A percentile compares a stretch with the other conserved stretches of the same genome.
These are phyloP conservation scores for Epipyxis sp. DNA, from an alignment of 108 stramenopile genomes.

Conservation along the genomic window DNA sequence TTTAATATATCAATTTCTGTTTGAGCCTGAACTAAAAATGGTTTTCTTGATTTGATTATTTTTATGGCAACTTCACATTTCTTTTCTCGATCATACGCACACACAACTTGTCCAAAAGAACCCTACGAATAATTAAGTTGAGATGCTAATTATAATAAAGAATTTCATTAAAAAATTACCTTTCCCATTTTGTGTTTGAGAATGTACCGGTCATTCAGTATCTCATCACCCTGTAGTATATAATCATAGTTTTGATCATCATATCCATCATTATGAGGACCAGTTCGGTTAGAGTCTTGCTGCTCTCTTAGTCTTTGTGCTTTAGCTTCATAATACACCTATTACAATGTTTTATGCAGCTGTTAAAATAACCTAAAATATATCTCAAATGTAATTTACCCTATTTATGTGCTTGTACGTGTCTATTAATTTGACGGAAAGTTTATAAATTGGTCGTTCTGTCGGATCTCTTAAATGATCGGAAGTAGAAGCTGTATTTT, in stretches of 20 bases:
- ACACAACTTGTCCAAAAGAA: conserved; percentile 88
- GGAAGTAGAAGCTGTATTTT: too few relatives aligned
- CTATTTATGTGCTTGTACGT: conserved; percentile 90
- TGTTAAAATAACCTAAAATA: background rate
- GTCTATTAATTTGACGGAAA: conserved; percentile 79
- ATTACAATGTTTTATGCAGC: background rate
- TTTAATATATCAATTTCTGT: conserved; percentile 88
- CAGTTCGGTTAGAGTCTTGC: conserved; percentile 3
- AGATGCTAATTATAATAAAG: background rate
- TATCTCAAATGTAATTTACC: background rate
- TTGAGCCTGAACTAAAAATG: conserved; percentile 90
- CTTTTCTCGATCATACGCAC: conserved; percentile 58
- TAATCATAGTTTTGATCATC: conserved; percentile 98
- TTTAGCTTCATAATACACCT: conserved; percentile 32
- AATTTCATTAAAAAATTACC: background rate
- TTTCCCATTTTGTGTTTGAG: conserved; percentile 92
- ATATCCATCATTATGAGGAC: conserved; percentile 71
- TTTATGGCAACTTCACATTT: conserved; percentile 87
- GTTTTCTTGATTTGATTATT: conserved; percentile 94
- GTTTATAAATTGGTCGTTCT: conserved; percentile 74
- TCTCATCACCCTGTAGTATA: conserved; percentile 74
- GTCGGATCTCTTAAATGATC: background rate
- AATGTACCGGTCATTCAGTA: conserved; percentile 73
- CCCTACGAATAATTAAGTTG: conserved; percentile 47
- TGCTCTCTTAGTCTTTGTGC: conserved; percentile 11